Percentiles rank a stretch among this genome's conserved stretches.
These are phyloP conservation scores for Albophoma yamanashiensis DNA, from an alignment of 2,329 filamentous ascomycete genomes.

Conservation along the genomic window DNA sequence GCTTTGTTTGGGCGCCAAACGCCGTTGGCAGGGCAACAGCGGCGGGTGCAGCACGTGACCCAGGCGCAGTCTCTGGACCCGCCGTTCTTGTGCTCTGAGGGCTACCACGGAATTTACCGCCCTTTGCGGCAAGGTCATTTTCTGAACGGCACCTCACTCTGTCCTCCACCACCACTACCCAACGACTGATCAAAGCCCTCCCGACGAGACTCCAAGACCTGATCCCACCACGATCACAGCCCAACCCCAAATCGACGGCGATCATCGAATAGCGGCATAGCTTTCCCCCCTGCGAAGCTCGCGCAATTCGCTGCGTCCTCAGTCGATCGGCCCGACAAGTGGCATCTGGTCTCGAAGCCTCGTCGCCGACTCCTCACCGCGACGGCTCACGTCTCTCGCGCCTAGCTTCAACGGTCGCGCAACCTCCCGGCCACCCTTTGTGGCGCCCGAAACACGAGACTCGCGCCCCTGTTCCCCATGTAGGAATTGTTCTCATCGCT, in stretches of 20 bases:
- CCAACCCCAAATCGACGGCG: not conserved
- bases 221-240: not conserved
- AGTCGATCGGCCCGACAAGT: constrained; percentile 4
- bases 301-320: not conserved
- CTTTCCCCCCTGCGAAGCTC: not conserved
- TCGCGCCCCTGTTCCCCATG: constrained; percentile 17
- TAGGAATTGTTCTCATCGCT: constrained; percentile 18
- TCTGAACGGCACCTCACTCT: constrained; percentile 17
- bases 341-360: constrained; percentile 2
- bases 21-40: constrained; percentile 10
- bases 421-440: not conserved
- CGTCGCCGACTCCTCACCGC: constrained; percentile 2
- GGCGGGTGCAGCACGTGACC: constrained; percentile 14
- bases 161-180: constrained; percentile 9
- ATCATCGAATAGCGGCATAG: not conserved
- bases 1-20: not conserved
- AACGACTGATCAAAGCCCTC: constrained; percentile 3
- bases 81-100: constrained; percentile 8
- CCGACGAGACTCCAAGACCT: not conserved
- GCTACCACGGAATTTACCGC: constrained; percentile 17
- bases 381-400: not conserved
- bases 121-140: constrained; percentile 17
- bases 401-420: not conserved
- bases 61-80: constrained; percentile 4
- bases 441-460: not conserved